Evolutionary conservation across 2,329 filamentous ascomycete genomes (phyloP), one percentile per base, ranked within the genome.

Genomic region (Neodidymelliopsis sp.): DNA sequence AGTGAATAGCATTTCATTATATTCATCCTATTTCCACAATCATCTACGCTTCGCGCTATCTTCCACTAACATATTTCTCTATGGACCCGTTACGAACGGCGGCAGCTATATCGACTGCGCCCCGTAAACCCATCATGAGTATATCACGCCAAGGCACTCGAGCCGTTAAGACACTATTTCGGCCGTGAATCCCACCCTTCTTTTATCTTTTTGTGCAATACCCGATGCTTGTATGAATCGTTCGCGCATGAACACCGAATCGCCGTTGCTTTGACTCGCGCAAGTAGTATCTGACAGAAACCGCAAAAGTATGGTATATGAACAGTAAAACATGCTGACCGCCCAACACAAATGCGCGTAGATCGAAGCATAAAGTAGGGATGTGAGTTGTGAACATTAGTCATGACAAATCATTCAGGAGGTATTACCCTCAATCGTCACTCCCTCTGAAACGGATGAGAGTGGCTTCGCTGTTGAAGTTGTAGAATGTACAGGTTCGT

Each of bases 401-500:
- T 43, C 29, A 42, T 20, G 20, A 31, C 18, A 15, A 11, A 10
- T 23, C 28, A 33, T 47, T 54, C 46, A 57, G 8, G 44, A 57
- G 24, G 42, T 34, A 12, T 29, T 35, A 11, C 54, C 47, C 20
- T 59, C 50, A n/a, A 65, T 60, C 40, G 44, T 57, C 30, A 65
- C 45, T 18, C 55, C 56, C 22, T 53, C 59, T 13, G 38, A 40
- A 20, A 52, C 28, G 16, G 56, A 29, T 12, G 49, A 10, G 9
- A 50, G 30, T 10, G 51, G 44, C 33, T 65, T 62, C 37, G 51
- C 44, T 24, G 33, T 42, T 18, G 49, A 24, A 13, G 42, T 48
- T 22, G 42, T 41, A 29, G 42, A 56, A 56, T 67, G 60, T 63
- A 75, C 66, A 61, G 74, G 68, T 44, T 71, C 75, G 45, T 79